Conservation (phyloP, 164 flowering plant species). For the Santalum album region DNA sequence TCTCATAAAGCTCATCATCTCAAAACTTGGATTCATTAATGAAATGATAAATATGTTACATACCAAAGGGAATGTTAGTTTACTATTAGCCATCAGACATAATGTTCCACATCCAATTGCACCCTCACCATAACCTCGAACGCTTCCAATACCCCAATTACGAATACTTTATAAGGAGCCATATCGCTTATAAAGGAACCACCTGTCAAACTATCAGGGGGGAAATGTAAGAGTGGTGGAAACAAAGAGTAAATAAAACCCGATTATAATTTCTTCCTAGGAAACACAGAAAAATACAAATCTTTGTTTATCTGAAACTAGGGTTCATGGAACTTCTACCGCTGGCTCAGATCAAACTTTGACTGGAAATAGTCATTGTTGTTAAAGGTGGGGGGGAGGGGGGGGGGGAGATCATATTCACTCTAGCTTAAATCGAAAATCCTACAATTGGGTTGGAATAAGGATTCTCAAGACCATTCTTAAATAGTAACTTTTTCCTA, state of each 20-base stretch:
- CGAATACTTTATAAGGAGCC: constrained; percentile 96
- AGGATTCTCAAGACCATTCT: neutral
- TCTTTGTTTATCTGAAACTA: no score
- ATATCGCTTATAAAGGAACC: constrained; percentile 96
- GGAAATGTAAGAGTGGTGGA: constrained; percentile 13
- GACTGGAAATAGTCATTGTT: neutral
- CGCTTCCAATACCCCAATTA: constrained; percentile 88
- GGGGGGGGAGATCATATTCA: no score
- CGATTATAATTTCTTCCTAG: neutral
- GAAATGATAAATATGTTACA: constrained; percentile 6
- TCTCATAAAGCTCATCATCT: no score
- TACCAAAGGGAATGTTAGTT: constrained; percentile 82
- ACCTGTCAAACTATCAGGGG: constrained; percentile 68
- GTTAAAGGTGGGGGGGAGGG: neutral
- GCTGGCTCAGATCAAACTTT: neutral
- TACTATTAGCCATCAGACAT: constrained; percentile 73
- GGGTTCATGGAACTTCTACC: neutral
- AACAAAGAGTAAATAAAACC: neutral
- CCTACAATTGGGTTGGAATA: no score
- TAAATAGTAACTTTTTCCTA: neutral
- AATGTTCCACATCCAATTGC: constrained; percentile 92
- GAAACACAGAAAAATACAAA: neutral
- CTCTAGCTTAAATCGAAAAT: neutral
- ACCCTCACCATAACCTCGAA: constrained; percentile 94
- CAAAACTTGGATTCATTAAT: neutral